Evolutionary conservation across 352 stramenopile genomes (phyloP).

Genomic region (Aphanomyces stellatus): DNA sequence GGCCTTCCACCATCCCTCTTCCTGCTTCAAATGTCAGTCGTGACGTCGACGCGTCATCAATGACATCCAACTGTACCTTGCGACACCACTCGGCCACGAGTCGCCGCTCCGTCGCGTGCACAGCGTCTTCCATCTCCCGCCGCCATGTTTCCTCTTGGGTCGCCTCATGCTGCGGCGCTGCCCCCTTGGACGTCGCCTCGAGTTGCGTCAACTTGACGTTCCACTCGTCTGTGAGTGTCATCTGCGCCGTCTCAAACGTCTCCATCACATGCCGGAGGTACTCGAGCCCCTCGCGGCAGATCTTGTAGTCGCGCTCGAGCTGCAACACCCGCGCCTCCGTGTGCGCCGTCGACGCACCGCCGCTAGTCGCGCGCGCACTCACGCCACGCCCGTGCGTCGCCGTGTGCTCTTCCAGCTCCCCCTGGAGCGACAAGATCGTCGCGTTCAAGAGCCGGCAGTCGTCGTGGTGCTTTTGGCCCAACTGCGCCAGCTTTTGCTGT

Average conservation of each 20-base stretch:
- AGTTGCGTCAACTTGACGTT: neutral
- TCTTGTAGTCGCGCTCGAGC: neutral
- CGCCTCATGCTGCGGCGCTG: neutral
- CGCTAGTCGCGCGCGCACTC: no score
- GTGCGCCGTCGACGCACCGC: neutral
- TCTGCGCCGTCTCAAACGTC: conserved; percentile 4
- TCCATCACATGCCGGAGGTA: conserved; percentile 14
- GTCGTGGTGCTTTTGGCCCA: conserved; percentile 2
- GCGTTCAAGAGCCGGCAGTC: conserved; percentile 7
- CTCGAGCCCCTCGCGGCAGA: conserved; percentile 3
- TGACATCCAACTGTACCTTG: neutral
- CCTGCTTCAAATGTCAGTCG: neutral
- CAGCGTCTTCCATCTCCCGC: neutral
- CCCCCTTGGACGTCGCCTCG: neutral
- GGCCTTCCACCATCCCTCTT: conserved; percentile 1
- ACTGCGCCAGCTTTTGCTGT: neutral
- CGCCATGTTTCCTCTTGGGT: neutral
- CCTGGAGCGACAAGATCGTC: conserved; percentile 1
- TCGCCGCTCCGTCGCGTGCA: neutral
- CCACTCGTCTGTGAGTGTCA: conserved; percentile 1
- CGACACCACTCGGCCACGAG: neutral
- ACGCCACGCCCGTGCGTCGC: no score
- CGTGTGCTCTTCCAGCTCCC: neutral
- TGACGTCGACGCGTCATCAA: neutral
- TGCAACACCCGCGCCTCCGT: neutral